Percentiles rank a stretch among this genome's conserved stretches.
These are phyloP conservation scores for Calophaca sinica DNA, from an alignment of 306 rosid species.

Conservation along the genomic window DNA sequence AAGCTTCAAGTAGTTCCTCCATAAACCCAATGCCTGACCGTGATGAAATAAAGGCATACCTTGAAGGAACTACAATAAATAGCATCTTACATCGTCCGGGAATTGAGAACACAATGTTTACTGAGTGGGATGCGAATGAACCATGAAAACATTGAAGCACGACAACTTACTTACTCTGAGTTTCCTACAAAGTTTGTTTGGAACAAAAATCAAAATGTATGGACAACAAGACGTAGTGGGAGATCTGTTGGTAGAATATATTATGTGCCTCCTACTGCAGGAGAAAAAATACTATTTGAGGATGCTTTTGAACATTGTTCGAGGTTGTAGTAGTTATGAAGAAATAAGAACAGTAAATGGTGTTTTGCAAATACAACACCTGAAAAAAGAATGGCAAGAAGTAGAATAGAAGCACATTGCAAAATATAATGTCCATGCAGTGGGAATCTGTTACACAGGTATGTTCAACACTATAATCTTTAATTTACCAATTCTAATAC, in stretches of 20 bases:
- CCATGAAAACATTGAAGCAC: background rate
- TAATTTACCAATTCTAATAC: too few relatives aligned
- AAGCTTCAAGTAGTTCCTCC: too few relatives aligned
- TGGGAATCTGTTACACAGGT: too few relatives aligned
- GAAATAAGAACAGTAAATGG: background rate
- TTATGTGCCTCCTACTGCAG: background rate
- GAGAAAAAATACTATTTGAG: constrained; percentile 12
- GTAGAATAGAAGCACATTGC: too few relatives aligned
- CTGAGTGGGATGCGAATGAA: constrained; percentile 11
- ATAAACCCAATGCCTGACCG: too few relatives aligned
- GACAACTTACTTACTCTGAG: background rate
- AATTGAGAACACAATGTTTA: background rate
- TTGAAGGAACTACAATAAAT: too few relatives aligned
- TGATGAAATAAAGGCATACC: too few relatives aligned
- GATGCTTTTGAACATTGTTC: background rate
- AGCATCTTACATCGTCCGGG: background rate
- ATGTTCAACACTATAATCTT: too few relatives aligned
- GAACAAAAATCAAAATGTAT: background rate
- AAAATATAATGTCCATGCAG: too few relatives aligned
- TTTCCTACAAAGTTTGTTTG: constrained; percentile 4
- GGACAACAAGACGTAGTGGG: background rate
- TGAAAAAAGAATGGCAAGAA: too few relatives aligned
- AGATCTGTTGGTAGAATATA: constrained; percentile 4
- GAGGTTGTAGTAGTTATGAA: background rate
- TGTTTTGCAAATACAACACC: background rate